Evolutionary conservation across 257 asterid species (phyloP), one percentile per base, ranked within the genome.

Genomic region (Craterostigma plantagineum): DNA sequence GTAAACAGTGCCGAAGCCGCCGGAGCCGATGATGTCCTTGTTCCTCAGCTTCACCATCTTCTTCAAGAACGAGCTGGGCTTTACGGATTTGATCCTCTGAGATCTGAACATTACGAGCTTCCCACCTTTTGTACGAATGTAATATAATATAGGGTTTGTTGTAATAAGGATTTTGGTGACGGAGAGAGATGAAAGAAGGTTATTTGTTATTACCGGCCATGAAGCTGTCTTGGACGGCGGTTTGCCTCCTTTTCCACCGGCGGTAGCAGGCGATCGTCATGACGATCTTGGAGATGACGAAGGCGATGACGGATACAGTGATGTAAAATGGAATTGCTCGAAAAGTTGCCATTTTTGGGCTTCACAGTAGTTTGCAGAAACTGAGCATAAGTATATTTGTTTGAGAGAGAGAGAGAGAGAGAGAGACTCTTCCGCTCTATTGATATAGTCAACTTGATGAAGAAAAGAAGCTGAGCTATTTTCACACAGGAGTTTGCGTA

Each of bases 1-100:
- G 78, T 81, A 86, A 15, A 81, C 96, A n/a, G 74, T 76, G 41
- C 96, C 94, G 33, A 56, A 75, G 0, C 96, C 96, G 23, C 96
- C 96, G 8, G 84, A 67, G 55, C 94, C 94, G 14, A 86, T 81
- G 7, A 81, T 49, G 42, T 86, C 94, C 66, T 77, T 73, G 75
- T 69, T 86, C 75, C 79, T 65, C 16, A 86, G 71, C 54, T 67
- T 71, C 79, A 55, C 69, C 11, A 69, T 59, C 74, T 66, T 75
- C 72, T 71, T 81, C 68, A 86, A 54, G 55, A 81, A 58, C 54
- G 30, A 10, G 16, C 53, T 65, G 3, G 80, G 43, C 53, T 67
- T 67, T 35, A 81, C 15, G 9, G 69, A 41, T 56, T 63, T 75
- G 23, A 53, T 65, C 66, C 60, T 73, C 10, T 60, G 52, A 16